Conservation (phyloP, 371 early-diverging fungal species). For the Blastocladiella emersonii region DNA sequence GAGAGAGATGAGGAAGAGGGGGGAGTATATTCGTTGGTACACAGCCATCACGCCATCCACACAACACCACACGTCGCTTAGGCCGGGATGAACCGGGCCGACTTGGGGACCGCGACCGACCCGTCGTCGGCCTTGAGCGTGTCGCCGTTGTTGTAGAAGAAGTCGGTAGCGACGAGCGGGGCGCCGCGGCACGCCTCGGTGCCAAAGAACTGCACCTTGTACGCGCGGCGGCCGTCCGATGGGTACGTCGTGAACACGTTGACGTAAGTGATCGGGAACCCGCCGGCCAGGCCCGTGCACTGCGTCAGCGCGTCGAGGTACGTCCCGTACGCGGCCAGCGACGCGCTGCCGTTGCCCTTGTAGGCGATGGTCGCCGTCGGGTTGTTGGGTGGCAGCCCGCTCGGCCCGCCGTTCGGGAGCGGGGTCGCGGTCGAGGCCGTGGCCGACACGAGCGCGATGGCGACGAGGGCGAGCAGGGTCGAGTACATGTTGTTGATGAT, state of each 20-base stretch:
- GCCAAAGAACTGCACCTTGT: not conserved
- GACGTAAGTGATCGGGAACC: not conserved
- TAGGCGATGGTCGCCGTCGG: not conserved
- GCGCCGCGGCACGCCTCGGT: not conserved
- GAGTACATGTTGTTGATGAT: too few species aligned
- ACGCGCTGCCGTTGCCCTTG: not conserved
- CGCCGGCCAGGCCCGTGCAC: not conserved
- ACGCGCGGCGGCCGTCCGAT: not conserved
- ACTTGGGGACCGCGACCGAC: not conserved
- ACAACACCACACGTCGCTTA: too few species aligned
- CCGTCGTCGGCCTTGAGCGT: not conserved
- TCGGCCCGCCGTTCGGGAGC: not conserved
- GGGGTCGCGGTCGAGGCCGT: not conserved
- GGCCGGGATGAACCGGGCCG: not conserved
- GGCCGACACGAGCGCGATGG: too few species aligned
- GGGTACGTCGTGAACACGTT: not conserved
- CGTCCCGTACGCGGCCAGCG: too few species aligned
- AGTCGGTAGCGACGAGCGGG: not conserved
- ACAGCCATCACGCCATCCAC: too few species aligned
- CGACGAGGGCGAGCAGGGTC: too few species aligned
- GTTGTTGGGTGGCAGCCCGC: not conserved
- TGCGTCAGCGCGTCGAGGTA: not conserved
- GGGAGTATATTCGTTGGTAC: too few species aligned
- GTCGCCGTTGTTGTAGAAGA: not conserved
- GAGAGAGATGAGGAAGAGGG: too few species aligned